phyloP scores from a whole-genome alignment of 768 basidiomycete species.

The Amanita brunnescens region DNA sequence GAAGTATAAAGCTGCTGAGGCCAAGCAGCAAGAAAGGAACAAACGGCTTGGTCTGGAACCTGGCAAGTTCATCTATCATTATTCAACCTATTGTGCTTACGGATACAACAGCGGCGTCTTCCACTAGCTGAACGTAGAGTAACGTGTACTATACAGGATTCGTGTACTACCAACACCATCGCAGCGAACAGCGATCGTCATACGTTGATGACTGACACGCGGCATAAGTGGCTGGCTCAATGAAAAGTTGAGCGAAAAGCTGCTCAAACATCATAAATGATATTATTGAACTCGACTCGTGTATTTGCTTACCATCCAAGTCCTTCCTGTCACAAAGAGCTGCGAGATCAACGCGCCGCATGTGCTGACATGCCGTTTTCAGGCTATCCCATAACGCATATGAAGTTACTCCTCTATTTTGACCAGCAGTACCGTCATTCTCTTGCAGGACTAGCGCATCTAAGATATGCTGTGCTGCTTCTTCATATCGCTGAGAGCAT shows the following conservation, averaged over 20 bases:
- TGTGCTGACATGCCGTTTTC: constrained; percentile 71
- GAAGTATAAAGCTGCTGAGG: constrained; percentile 20
- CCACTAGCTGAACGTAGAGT: constrained; percentile 1
- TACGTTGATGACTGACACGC: neutral
- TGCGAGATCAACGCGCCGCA: constrained; percentile 73
- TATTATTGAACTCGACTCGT: neutral
- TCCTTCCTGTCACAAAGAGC: constrained; percentile 64
- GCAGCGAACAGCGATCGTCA: constrained; percentile 8
- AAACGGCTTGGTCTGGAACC: constrained; percentile 18
- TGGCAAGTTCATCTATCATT: constrained; percentile 8
- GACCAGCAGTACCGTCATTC: constrained; percentile 61
- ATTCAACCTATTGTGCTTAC: neutral
- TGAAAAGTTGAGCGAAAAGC: constrained; percentile 25
- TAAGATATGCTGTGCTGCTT: constrained; percentile 80
- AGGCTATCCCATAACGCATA: constrained; percentile 83
- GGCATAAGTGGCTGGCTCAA: neutral
- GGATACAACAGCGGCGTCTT: neutral
- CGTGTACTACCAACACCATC: constrained; percentile 12
- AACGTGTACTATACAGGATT: constrained; percentile 2
- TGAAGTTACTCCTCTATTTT: constrained; percentile 65
- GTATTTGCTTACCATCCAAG: constrained; percentile 41
- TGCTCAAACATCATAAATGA: constrained; percentile 7
- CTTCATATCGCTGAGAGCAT: constrained; percentile 59
- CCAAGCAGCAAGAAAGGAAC: constrained; percentile 18
- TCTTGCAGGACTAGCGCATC: constrained; percentile 89